A percentile compares a stretch with the other conserved stretches of the same genome.
Conservation (phyloP, 2,329 filamentous ascomycete species). For the Aspergillus fumigatiaffinis region DNA sequence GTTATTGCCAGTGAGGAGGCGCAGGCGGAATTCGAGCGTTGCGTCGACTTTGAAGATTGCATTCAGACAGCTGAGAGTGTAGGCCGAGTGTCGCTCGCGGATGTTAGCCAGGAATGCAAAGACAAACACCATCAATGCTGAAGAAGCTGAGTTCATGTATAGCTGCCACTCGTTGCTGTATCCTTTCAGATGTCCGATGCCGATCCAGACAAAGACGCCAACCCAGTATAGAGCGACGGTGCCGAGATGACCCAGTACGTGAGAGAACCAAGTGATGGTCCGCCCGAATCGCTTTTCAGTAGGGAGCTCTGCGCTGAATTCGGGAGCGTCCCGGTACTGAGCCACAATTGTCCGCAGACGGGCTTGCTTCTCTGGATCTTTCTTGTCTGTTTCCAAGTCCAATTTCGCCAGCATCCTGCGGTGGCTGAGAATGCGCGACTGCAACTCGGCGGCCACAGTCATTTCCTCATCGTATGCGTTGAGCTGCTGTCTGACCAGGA, state of each 20-base stretch:
- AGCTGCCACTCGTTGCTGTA: constrained; percentile 5
- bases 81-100: constrained; percentile 16
- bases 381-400: neutral
- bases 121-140: constrained; percentile 41
- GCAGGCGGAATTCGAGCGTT: constrained; percentile 13
- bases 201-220: constrained; percentile 3
- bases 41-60: constrained; percentile 18
- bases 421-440: constrained; percentile 8
- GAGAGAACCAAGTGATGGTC: neutral
- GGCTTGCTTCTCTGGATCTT: neutral
- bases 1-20: constrained; percentile 13
- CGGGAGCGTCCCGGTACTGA: neutral
- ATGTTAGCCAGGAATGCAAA: constrained; percentile 23
- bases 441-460: constrained; percentile 10
- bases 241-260: constrained; percentile 1
- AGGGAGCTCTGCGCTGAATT: constrained; percentile 25
- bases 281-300: constrained; percentile 14
- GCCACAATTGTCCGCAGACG: neutral
- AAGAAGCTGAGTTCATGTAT: constrained; percentile 39
- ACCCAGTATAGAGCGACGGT: neutral
- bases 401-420: constrained; percentile 1
- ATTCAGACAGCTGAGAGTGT: constrained; percentile 12
- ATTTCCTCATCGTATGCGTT: constrained; percentile 11
- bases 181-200: neutral
- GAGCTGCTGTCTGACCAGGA: constrained; percentile 25